Evolutionary conservation across 1,139 yeast species (phyloP).

Genomic region (Pichia sp.): DNA sequence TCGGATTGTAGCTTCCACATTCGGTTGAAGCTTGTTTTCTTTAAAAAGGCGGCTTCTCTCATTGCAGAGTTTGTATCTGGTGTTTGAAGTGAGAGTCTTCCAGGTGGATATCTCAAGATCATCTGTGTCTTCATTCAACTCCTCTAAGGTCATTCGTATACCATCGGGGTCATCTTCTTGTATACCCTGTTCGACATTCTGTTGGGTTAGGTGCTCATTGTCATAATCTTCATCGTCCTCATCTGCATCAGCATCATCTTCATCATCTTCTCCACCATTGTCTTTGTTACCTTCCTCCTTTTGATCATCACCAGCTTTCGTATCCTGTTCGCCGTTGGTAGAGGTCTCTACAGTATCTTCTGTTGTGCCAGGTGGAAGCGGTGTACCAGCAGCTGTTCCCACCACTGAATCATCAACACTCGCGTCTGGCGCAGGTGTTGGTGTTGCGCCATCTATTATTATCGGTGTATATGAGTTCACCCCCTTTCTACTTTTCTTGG

Average conservation of each 20-base stretch:
- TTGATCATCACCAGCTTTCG: slow-evolving; percentile 2
- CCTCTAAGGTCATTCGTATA: slow-evolving; percentile 33
- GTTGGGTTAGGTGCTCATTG: too few relatives aligned
- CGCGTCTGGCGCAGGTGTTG: too few relatives aligned
- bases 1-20: slow-evolving; percentile 62
- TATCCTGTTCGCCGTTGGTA: neutral
- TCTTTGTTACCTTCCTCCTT: neutral
- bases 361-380: neutral
- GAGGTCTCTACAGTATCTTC: neutral
- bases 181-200: slow-evolving; percentile 17
- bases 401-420: too few relatives aligned
- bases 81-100: slow-evolving; percentile 73
- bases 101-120: slow-evolving; percentile 71
- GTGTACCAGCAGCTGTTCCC: too few relatives aligned
- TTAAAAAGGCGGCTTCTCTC: slow-evolving; percentile 63
- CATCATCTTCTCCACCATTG: slow-evolving; percentile 5
- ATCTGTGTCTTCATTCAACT: slow-evolving; percentile 47
- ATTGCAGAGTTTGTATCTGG: slow-evolving; percentile 69
- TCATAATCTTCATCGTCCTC: slow-evolving; percentile 23
- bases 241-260: slow-evolving; percentile 16
- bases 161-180: slow-evolving; percentile 26
- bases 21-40: slow-evolving; percentile 47
- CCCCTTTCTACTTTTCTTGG: slow-evolving; percentile 28
- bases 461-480: too few relatives aligned
- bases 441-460: too few relatives aligned